phyloP scores from a whole-genome alignment of 108 stramenopile species.

The Stephanodiscus triporus region DNA sequence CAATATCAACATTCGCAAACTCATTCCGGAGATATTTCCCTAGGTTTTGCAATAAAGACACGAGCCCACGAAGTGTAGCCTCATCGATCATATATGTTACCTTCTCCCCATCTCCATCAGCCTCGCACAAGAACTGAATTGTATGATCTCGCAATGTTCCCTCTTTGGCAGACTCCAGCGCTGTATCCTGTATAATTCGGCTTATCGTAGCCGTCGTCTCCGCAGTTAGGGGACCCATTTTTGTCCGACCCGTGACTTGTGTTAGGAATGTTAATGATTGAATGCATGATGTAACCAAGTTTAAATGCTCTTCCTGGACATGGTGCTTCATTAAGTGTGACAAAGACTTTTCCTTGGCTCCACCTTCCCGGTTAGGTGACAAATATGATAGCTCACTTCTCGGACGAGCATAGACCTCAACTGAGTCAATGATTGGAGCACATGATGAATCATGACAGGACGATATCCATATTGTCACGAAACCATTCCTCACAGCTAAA shows the following conservation, averaged over 20 bases:
- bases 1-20: slow-evolving; percentile 13
- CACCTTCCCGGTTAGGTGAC: slow-evolving; percentile 5
- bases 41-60: slow-evolving; percentile 26
- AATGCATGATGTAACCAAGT: slow-evolving; percentile 35
- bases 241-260: slow-evolving; percentile 29
- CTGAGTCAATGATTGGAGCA: slow-evolving; percentile 62
- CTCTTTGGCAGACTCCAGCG: slow-evolving; percentile 36
- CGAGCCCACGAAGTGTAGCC: slow-evolving; percentile 60
- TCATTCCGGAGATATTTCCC: slow-evolving; percentile 31
- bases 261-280: slow-evolving; percentile 41
- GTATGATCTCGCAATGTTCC: slow-evolving; percentile 43
- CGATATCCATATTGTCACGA: slow-evolving; percentile 61
- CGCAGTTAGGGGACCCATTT: slow-evolving; percentile 2
- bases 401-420: slow-evolving; percentile 72
- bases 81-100: slow-evolving; percentile 50
- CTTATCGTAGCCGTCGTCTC: slow-evolving; percentile 34
- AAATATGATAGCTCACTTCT: slow-evolving; percentile 31
- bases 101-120: slow-evolving; percentile 35
- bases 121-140: slow-evolving; percentile 40
- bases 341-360: slow-evolving; percentile 5
- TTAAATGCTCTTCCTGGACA: background rate
- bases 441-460: slow-evolving; percentile 52
- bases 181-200: slow-evolving; percentile 54
- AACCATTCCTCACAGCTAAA: slow-evolving; percentile 65
- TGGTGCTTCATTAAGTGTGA: background rate